phyloP scores from a whole-genome alignment of 345 rosid species.

The Erucastrum elatum region DNA sequence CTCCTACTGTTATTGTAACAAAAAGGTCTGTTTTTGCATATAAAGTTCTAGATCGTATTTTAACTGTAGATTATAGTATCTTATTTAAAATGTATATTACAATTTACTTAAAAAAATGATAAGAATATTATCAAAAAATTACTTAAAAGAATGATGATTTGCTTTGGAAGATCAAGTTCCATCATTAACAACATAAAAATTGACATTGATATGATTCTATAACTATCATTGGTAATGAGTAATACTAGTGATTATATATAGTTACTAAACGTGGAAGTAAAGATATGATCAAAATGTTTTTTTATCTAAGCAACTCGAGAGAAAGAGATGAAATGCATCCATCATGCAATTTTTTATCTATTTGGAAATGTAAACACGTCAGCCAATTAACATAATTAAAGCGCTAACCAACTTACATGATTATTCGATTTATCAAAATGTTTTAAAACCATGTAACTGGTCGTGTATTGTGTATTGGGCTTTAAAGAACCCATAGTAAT shows the following conservation, averaged over 20 bases:
- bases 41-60: not conserved
- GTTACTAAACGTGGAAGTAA: constrained; percentile 34
- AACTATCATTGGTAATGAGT: constrained; percentile 25
- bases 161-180: not conserved
- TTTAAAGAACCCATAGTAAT: not conserved
- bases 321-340: constrained; percentile 19
- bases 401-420: constrained; percentile 10
- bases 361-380: constrained; percentile 16
- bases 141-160: no score
- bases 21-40: not conserved
- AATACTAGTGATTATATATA: not conserved
- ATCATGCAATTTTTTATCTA: constrained; percentile 5
- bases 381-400: constrained; percentile 5
- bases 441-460: not conserved
- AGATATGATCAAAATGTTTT: constrained; percentile 32
- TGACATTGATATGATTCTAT: constrained; percentile 21
- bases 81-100: not conserved
- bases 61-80: not conserved
- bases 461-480: not conserved
- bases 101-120: constrained; percentile 11
- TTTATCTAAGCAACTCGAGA: constrained; percentile 41
- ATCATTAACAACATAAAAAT: constrained; percentile 31
- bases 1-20: not conserved
- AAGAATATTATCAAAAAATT: no score
- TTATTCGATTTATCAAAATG: not conserved